A percentile compares a stretch with the other conserved stretches of the same genome.
phyloP scores from a whole-genome alignment of 306 rosid genomes.

The Vachellia pachyceras region DNA sequence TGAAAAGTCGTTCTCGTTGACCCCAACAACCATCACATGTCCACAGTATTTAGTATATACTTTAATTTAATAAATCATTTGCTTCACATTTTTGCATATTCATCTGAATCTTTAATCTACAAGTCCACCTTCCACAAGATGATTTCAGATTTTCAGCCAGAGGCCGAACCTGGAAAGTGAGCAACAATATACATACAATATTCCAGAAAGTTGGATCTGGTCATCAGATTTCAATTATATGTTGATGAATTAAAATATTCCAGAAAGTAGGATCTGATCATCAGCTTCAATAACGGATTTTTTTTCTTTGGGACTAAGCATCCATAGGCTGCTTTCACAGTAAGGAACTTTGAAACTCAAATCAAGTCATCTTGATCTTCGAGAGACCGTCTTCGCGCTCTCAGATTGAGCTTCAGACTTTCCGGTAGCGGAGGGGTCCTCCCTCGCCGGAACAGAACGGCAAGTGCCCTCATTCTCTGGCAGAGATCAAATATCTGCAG shows the following conservation, averaged over 20 bases:
- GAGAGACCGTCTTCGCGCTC: constrained; percentile 84
- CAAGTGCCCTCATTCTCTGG: constrained; percentile 89
- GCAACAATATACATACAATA: neutral
- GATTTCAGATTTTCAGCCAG: neutral
- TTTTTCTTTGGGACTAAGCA: constrained; percentile 1
- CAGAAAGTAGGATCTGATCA: constrained; percentile 19
- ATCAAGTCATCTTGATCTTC: constrained; percentile 83
- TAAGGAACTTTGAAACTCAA: constrained; percentile 42
- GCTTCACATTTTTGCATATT: neutral
- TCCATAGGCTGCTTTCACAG: constrained; percentile 30
- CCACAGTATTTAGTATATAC: neutral
- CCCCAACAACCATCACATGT: neutral
- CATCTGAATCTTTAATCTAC: neutral
- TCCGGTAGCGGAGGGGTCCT: constrained; percentile 93
- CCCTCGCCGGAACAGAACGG: constrained; percentile 94
- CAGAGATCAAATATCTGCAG: constrained; percentile 87
- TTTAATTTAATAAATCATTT: neutral
- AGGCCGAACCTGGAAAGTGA: neutral
- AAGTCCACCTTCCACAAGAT: neutral
- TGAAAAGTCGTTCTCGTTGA: neutral
- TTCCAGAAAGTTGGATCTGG: too few relatives aligned
- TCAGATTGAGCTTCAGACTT: constrained; percentile 78
- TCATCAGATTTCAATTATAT: neutral
- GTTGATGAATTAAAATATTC: neutral
- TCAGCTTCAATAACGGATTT: constrained; percentile 8